These are phyloP conservation scores for Nakataea oryzae DNA, from an alignment of 2,329 filamentous ascomycete genomes.

Conservation along the genomic window DNA sequence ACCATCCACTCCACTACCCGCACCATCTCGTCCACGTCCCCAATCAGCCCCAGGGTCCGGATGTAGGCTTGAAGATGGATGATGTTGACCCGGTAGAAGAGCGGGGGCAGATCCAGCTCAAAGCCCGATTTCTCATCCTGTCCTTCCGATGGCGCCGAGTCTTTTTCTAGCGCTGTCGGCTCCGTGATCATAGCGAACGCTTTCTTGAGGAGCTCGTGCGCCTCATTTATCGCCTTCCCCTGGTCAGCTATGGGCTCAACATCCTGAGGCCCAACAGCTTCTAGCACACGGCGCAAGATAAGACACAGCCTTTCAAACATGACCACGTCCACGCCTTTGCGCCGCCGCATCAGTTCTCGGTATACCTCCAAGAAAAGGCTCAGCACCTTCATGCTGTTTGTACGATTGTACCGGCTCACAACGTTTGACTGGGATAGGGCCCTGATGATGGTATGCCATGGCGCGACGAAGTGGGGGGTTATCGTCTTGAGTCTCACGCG, in stretches of 20 bases:
- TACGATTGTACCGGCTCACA: neutral
- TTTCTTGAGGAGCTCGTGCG: slow-evolving; percentile 8
- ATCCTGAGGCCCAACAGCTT: neutral
- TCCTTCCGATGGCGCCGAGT: no score
- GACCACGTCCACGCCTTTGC: slow-evolving; percentile 20
- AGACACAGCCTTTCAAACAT: slow-evolving; percentile 25
- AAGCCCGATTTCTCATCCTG: neutral
- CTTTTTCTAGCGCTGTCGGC: slow-evolving; percentile 4
- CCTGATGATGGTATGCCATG: slow-evolving; percentile 4
- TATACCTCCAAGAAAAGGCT: slow-evolving; percentile 20
- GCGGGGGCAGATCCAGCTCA: slow-evolving; percentile 13
- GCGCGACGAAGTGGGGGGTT: neutral
- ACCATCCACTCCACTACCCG: slow-evolving; percentile 49
- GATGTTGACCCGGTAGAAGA: slow-evolving; percentile 31
- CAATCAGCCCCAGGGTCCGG: slow-evolving; percentile 49
- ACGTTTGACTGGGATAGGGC: slow-evolving; percentile 24
- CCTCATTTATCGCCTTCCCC: slow-evolving; percentile 6
- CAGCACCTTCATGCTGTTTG: slow-evolving; percentile 19
- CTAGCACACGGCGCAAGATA: slow-evolving; percentile 19
- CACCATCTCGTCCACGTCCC: slow-evolving; percentile 48
- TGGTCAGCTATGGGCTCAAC: neutral
- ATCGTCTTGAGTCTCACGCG: neutral
- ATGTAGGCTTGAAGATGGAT: slow-evolving; percentile 48
- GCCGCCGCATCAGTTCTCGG: slow-evolving; percentile 1
- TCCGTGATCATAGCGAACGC: slow-evolving; percentile 14